phyloP scores from a whole-genome alignment of 345 rosid species.

The Nasturtium officinale region DNA sequence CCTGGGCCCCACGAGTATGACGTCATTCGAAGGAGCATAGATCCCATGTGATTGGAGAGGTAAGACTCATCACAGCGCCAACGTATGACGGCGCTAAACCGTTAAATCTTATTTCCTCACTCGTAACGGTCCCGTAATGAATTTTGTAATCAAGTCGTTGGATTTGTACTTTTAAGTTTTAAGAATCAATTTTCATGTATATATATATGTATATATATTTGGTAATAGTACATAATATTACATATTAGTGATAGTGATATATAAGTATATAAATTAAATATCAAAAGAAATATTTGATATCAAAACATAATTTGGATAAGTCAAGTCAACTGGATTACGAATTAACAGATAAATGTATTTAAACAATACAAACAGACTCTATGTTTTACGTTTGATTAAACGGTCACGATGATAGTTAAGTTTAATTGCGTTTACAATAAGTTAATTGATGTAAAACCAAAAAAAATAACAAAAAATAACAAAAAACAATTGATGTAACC shows the following conservation, averaged over 20 bases:
- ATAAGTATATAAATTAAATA: background rate
- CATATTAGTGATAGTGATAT: background rate
- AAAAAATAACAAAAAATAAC: background rate
- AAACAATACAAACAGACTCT: constrained; percentile 22
- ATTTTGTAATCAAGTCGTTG: background rate
- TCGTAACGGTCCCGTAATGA: constrained; percentile 23
- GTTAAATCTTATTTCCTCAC: constrained; percentile 7
- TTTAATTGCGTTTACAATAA: constrained; percentile 29
- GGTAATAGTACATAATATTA: background rate
- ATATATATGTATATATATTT: no score
- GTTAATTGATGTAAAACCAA: constrained; percentile 34
- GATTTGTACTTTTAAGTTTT: constrained; percentile 1
- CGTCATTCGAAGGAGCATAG: constrained; percentile 4
- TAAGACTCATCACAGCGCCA: constrained; percentile 19
- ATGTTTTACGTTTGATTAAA: constrained; percentile 37
- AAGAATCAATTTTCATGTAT: background rate
- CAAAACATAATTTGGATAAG: constrained; percentile 25
- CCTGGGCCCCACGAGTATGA: constrained; percentile 10
- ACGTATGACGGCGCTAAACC: constrained; percentile 41
- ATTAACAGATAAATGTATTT: constrained; percentile 28
- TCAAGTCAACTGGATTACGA: constrained; percentile 36
- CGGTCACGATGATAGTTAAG: constrained; percentile 31
- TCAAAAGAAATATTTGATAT: background rate
- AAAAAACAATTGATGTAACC: constrained; percentile 37
- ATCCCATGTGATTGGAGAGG: constrained; percentile 36